Base-by-base conservation (phyloP, 2,329 filamentous ascomycete species). In the Penicillium sp. region DNA sequence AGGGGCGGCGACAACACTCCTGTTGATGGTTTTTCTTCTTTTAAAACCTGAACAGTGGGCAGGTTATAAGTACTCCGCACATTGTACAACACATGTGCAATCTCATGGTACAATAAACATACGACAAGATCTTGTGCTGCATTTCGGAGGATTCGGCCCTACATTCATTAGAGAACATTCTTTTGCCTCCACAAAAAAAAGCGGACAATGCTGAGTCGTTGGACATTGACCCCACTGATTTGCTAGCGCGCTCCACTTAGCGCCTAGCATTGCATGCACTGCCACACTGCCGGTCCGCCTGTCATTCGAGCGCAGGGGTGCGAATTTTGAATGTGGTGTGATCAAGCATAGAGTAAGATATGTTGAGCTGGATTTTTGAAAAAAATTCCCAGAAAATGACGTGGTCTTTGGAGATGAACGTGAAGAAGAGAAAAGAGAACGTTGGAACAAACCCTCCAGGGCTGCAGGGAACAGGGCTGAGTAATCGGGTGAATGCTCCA, bases 251-350 rank as follows among this genome's bases (percentile, higher is more conserved):
- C 49, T 43, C 59, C 58, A 61, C 59, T 59, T 61, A 40, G 52
- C 49, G 46, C 39, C 53, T 51, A 49, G 50, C 53, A 56, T 41
- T 60, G 59, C 59, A 61, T 61, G 59, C 59, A 61, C 59, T 61
- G 59, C 59, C 59, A 61, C 59, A 61, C 55, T 61, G 54, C 34
- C 51, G 57, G 54, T 55, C 57, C 55, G 58, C 56, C 43, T 59
- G 57, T 59, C 58, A 59, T 43, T 54, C 54, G 41, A 40, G 49
- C 51, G 48, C 47, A 54, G 51, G 48, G 39, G 31, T n/a, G 22
- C 19, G 35, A 43, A 37, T 35, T 26, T 34, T 33, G 35, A 37
- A 19, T 19, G 24, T 39, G 26, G 37, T 43, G 9, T 35, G n/a
- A 34, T 35, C 40, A 35, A 46, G 35, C 26, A 4, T 39, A 33